A percentile compares a stretch with the other conserved stretches of the same genome.
These are phyloP conservation scores for Dactylellina sp. DNA, from an alignment of 2,329 filamentous ascomycete species.

Conservation along the genomic window DNA sequence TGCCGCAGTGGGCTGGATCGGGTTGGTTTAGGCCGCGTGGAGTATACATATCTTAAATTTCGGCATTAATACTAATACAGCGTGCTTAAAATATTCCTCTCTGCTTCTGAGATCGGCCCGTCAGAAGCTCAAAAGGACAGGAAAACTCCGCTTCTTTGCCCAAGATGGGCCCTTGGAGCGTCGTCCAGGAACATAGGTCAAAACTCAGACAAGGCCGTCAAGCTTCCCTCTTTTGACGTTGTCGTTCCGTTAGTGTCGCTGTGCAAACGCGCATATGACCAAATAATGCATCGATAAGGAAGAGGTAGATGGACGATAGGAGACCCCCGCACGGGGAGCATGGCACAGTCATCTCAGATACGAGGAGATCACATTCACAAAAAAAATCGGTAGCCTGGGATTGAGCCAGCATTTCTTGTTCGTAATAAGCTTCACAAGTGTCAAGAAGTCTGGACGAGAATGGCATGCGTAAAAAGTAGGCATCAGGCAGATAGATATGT, in stretches of 20 bases:
- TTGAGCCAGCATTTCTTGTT: conserved; percentile 34
- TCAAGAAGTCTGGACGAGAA: conserved; percentile 50
- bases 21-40: conserved; percentile 43
- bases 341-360: conserved; percentile 51
- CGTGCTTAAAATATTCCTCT: conserved; percentile 37
- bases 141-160: conserved; percentile 54
- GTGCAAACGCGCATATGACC: conserved; percentile 53
- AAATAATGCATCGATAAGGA: conserved; percentile 42
- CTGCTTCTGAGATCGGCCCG: conserved; percentile 41
- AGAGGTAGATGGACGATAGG: conserved; percentile 20
- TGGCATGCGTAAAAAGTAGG: conserved; percentile 57
- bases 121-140: conserved; percentile 51
- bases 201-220: conserved; percentile 47
- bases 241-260: conserved; percentile 27
- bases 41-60: conserved; percentile 51
- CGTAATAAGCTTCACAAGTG: conserved; percentile 41
- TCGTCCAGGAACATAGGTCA: conserved; percentile 49
- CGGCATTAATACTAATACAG: conserved; percentile 50
- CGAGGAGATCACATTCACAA: conserved; percentile 56
- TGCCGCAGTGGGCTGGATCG: conserved; percentile 54
- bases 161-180: conserved; percentile 30
- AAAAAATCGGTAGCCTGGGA: conserved; percentile 54
- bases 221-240: conserved; percentile 53
- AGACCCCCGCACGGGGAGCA: conserved; percentile 49
- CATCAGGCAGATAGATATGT: conserved; percentile 46